A percentile compares a stretch with the other conserved stretches of the same genome.
phyloP scores from a whole-genome alignment of 176 grass and related monocot genomes.

The Typha latifolia region DNA sequence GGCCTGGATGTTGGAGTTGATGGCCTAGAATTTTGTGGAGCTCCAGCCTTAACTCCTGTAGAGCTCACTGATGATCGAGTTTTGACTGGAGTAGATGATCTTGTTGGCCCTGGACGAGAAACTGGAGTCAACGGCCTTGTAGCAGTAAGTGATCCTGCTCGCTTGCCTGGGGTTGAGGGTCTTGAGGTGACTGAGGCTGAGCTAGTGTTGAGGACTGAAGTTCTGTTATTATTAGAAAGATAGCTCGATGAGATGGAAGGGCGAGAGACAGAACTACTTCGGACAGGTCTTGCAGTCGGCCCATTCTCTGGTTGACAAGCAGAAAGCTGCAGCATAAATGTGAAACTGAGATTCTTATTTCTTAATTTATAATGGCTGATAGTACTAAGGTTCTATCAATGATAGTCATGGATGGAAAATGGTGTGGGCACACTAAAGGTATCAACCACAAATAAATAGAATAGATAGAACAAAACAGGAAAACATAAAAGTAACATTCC shows the following conservation, averaged over 20 bases:
- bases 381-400: no score
- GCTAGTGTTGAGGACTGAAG: conserved; percentile 55
- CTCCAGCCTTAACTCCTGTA: no score
- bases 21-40: no score
- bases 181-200: conserved; percentile 53
- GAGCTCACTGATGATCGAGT: conserved; percentile 14
- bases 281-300: conserved; percentile 40
- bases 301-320: conserved; percentile 53
- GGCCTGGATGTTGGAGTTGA: no score
- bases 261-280: conserved; percentile 74
- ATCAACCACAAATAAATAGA: no score
- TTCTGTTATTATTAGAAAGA: conserved; percentile 36
- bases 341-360: conserved; percentile 18
- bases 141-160: conserved; percentile 29
- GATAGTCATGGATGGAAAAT: no score
- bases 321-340: conserved; percentile 54
- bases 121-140: conserved; percentile 43
- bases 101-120: conserved; percentile 38
- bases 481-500: no score
- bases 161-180: conserved; percentile 61
- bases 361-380: no score
- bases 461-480: no score
- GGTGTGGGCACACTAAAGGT: no score
- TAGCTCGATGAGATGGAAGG: conserved; percentile 36
- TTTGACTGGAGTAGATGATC: conserved; percentile 70